Evolutionary conservation across 305 asterid species (phyloP).

Genomic region (Fraxinus sp.): DNA sequence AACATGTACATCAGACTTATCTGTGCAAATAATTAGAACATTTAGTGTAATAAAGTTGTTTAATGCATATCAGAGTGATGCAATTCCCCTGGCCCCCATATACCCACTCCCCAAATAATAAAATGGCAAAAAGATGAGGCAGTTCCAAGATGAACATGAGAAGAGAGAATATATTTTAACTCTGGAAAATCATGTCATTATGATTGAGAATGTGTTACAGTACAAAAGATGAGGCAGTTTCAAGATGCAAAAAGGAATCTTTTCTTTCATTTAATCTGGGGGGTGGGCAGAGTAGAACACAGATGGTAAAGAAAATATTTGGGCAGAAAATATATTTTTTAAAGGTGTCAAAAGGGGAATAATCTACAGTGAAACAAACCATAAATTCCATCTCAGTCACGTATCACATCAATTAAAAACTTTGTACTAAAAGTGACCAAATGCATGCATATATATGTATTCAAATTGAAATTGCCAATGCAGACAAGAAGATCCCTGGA

Average conservation of each 20-base stretch:
- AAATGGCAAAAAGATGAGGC: background rate
- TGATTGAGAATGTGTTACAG: background rate
- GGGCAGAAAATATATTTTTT: background rate
- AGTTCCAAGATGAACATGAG: background rate
- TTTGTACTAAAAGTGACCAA: background rate
- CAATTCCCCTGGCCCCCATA: background rate
- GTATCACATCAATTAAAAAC: background rate
- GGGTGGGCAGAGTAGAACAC: background rate
- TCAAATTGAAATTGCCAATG: background rate
- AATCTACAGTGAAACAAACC: background rate
- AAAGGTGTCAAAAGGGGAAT: background rate
- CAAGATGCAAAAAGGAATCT: background rate
- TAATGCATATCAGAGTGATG: slow-evolving; percentile 13
- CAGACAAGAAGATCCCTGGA: background rate
- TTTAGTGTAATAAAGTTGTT: slow-evolving; percentile 10
- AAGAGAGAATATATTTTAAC: background rate
- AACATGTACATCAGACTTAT: slow-evolving; percentile 37
- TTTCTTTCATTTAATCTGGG: background rate
- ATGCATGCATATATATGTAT: background rate
- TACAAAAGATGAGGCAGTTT: background rate
- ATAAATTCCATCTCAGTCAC: background rate
- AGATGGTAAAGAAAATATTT: background rate
- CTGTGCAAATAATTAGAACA: slow-evolving; percentile 42
- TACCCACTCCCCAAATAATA: background rate
- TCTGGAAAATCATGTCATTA: background rate